Conservation (phyloP, 1,139 yeast genomes). For the Neolecta irregularis region DNA sequence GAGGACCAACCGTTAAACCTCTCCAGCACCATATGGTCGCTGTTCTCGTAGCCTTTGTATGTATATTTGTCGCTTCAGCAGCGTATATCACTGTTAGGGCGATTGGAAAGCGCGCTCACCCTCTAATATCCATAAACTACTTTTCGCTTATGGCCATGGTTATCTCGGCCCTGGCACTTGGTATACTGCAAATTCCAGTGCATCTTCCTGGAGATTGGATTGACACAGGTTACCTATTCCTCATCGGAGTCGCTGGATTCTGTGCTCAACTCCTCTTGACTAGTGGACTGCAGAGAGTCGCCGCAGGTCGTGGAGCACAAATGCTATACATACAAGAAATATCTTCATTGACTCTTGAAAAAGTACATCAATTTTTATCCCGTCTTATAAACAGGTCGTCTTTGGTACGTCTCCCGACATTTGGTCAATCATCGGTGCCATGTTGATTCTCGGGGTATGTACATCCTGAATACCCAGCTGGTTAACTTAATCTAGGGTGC, state of each 20-base stretch:
- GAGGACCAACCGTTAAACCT: slow-evolving; percentile 46
- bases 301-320: slow-evolving; percentile 62
- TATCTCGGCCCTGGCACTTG: slow-evolving; percentile 39
- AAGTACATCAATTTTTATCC: no score
- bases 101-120: slow-evolving; percentile 67
- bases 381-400: no score
- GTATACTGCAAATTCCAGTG: slow-evolving; percentile 45
- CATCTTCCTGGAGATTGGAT: slow-evolving; percentile 40
- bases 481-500: no score
- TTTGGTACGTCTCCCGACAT: slow-evolving; percentile 2
- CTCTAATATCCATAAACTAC: slow-evolving; percentile 61
- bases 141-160: slow-evolving; percentile 49
- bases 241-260: slow-evolving; percentile 66
- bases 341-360: slow-evolving; percentile 2
- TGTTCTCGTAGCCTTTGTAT: slow-evolving; percentile 46
- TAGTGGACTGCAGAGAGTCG: slow-evolving; percentile 69
- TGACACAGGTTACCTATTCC: slow-evolving; percentile 50
- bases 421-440: slow-evolving; percentile 1
- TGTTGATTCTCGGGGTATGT: slow-evolving; percentile 1
- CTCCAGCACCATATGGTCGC: slow-evolving; percentile 28
- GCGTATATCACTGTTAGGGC: slow-evolving; percentile 60
- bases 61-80: slow-evolving; percentile 54
- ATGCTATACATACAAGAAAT: slow-evolving; percentile 47
- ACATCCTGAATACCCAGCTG: no score
- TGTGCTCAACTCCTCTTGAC: slow-evolving; percentile 65